Percentiles rank a stretch among this genome's conserved stretches.
phyloP scores from a whole-genome alignment of 768 basidiomycete species.

The Mycena crocata region DNA sequence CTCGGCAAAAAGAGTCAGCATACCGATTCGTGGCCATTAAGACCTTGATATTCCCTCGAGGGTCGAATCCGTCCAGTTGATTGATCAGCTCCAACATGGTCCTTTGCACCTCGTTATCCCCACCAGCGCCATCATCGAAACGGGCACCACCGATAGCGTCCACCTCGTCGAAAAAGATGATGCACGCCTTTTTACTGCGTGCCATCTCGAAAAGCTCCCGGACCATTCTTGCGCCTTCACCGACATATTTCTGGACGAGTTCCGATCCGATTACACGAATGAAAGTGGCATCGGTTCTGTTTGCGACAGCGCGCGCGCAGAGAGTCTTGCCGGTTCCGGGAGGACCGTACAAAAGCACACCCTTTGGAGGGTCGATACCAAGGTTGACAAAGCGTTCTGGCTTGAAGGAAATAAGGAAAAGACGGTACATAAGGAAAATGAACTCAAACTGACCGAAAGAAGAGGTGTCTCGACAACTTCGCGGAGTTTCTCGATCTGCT shows the following conservation, averaged over 20 bases:
- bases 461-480: slow-evolving; percentile 98
- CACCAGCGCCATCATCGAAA: slow-evolving; percentile 98
- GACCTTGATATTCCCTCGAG: slow-evolving; percentile 99
- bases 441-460: slow-evolving; percentile 83
- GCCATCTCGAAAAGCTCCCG: slow-evolving; percentile 99
- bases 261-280: slow-evolving; percentile 99
- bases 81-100: slow-evolving; percentile 99
- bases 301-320: slow-evolving; percentile 97
- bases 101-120: slow-evolving; percentile 98
- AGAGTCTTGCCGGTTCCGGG: slow-evolving; percentile 99
- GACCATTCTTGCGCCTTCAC: slow-evolving; percentile 99
- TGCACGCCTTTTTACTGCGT: slow-evolving; percentile 97
- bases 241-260: slow-evolving; percentile 99
- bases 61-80: slow-evolving; percentile 98
- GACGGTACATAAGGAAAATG: background rate
- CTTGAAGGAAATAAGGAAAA: slow-evolving; percentile 56
- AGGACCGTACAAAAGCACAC: slow-evolving; percentile 94
- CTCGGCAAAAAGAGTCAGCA: slow-evolving; percentile 35
- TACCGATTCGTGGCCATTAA: slow-evolving; percentile 99
- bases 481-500: slow-evolving; percentile 98
- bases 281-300: slow-evolving; percentile 98
- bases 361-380: slow-evolving; percentile 99
- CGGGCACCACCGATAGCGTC: slow-evolving; percentile 98
- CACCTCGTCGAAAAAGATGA: slow-evolving; percentile 99
- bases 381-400: slow-evolving; percentile 99